Percentiles rank a stretch among this genome's conserved stretches.
Conservation (phyloP, 495 filamentous ascomycete species). For the Mytilinidion resinicola region DNA sequence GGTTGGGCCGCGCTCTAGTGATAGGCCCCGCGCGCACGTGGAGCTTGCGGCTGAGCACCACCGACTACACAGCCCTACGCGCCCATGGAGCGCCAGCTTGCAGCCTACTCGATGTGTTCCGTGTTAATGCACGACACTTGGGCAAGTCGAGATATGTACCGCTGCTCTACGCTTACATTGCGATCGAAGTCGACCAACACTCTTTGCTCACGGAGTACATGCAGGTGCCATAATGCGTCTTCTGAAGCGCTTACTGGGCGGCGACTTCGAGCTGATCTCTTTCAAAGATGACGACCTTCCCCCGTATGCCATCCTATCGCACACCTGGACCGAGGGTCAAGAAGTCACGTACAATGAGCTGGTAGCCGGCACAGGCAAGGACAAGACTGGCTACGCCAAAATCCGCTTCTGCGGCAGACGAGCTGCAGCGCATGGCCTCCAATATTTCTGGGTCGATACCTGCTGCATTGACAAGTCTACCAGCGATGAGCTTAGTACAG, state of each 20-base stretch:
- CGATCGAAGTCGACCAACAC: background rate
- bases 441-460: slow-evolving; percentile 5
- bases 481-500: background rate
- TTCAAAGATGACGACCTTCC: background rate
- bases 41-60: background rate
- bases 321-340: background rate
- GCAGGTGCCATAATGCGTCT: background rate
- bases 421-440: background rate
- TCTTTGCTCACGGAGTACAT: background rate
- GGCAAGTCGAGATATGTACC: background rate
- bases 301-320: slow-evolving; percentile 1
- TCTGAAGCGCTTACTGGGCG: background rate
- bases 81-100: background rate
- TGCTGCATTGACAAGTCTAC: slow-evolving; percentile 4
- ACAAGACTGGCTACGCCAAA: slow-evolving; percentile 1
- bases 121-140: background rate
- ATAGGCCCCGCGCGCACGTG: background rate
- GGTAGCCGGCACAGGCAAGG: background rate
- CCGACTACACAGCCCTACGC: background rate
- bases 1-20: background rate
- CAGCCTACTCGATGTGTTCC: background rate
- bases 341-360: slow-evolving; percentile 2
- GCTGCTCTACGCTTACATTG: background rate
- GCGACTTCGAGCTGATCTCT: background rate
- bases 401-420: background rate